phyloP scores from a whole-genome alignment of 2,329 filamentous ascomycete species.

The Pleomassaria siparia region DNA sequence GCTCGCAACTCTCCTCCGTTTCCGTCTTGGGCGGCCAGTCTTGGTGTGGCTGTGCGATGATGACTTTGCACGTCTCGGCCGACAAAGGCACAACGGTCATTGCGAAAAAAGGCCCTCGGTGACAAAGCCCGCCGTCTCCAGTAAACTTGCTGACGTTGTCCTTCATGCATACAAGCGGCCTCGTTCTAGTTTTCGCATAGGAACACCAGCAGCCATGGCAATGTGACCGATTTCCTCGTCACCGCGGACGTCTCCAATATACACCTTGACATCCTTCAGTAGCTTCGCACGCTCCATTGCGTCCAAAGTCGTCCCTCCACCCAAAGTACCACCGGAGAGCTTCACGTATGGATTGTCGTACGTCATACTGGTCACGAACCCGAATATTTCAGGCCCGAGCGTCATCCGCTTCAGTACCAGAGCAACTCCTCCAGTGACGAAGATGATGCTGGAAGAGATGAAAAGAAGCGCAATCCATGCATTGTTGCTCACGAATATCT shows the following conservation, averaged over 20 bases:
- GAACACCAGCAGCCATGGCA: slow-evolving; percentile 36
- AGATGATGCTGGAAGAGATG: slow-evolving; percentile 15
- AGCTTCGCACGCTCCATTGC: slow-evolving; percentile 39
- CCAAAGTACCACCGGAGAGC: slow-evolving; percentile 13
- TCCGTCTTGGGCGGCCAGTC: slow-evolving; percentile 7
- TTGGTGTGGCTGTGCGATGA: not conserved
- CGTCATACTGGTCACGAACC: slow-evolving; percentile 41
- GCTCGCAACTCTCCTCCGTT: not conserved
- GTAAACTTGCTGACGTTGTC: not conserved
- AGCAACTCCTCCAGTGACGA: slow-evolving; percentile 20
- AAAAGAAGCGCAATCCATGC: slow-evolving; percentile 32
- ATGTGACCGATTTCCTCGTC: slow-evolving; percentile 37
- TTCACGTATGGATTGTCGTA: slow-evolving; percentile 38
- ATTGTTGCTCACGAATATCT: slow-evolving; percentile 32
- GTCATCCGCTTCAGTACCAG: slow-evolving; percentile 30
- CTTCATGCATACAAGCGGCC: slow-evolving; percentile 28
- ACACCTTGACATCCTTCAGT: slow-evolving; percentile 32
- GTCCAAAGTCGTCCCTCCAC: slow-evolving; percentile 33
- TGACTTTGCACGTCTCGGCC: not conserved
- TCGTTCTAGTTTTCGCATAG: slow-evolving; percentile 28
- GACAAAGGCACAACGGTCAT: slow-evolving; percentile 4
- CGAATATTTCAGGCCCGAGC: slow-evolving; percentile 38
- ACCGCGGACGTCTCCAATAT: slow-evolving; percentile 34
- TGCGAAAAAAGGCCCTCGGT: not conserved
- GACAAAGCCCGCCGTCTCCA: not conserved